Conservation (phyloP, 169 alveolate genomes). For the Plasmodium knowlesi region DNA sequence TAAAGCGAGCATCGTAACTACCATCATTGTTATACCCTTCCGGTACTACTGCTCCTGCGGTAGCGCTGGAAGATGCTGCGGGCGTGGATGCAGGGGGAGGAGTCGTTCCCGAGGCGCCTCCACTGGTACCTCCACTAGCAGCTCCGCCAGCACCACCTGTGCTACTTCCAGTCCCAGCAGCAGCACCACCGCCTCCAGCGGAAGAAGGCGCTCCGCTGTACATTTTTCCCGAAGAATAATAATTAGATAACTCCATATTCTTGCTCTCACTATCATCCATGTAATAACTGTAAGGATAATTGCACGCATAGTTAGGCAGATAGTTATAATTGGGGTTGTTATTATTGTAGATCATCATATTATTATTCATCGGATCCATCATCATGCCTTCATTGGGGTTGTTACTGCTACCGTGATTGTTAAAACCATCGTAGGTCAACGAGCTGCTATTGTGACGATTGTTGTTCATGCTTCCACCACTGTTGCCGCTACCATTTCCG, state of each 20-base stretch:
- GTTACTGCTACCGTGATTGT: not conserved
- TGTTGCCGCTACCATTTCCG: not conserved
- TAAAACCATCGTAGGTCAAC: not conserved
- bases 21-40: conserved; percentile 8
- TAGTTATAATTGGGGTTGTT: conserved; percentile 17
- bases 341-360: conserved; percentile 37
- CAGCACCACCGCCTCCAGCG: conserved; percentile 10
- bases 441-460: not conserved
- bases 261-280: conserved; percentile 52
- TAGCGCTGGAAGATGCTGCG: not conserved
- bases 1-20: conserved; percentile 27
- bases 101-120: not conserved
- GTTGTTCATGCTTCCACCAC: not conserved
- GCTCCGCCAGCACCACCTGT: not conserved
- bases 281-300: conserved; percentile 31
- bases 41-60: not conserved
- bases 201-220: not conserved
- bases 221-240: conserved; percentile 19
- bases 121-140: not conserved
- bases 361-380: conserved; percentile 28
- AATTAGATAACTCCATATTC: conserved; percentile 36
- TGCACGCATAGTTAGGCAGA: conserved; percentile 17
- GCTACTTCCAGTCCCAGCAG: not conserved
- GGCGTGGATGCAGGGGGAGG: not conserved
- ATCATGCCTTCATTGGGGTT: not conserved